phyloP scores from a whole-genome alignment of 768 basidiomycete species.

The Mycena amicta region DNA sequence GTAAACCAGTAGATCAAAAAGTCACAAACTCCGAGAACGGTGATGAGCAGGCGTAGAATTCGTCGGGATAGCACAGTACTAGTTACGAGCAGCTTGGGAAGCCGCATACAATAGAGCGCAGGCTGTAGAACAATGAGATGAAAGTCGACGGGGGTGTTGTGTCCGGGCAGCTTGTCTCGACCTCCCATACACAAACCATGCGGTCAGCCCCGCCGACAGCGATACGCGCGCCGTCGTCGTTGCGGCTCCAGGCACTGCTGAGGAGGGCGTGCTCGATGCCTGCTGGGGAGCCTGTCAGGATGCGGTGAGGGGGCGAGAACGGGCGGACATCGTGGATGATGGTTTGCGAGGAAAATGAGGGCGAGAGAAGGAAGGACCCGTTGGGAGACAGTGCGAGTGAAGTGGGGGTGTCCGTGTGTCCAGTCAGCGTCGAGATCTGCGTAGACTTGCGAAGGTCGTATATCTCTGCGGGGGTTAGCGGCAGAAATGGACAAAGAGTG shows the following conservation, averaged over 20 bases:
- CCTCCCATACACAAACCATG: no score
- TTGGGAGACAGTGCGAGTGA: conserved; percentile 92
- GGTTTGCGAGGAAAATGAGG: conserved; percentile 86
- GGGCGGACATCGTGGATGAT: conserved; percentile 93
- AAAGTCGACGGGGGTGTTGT: no score
- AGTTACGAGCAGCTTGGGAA: no score
- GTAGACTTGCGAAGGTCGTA: conserved; percentile 88
- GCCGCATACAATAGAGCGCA: no score
- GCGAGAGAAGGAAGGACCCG: conserved; percentile 84
- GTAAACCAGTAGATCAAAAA: no score
- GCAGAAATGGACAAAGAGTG: conserved; percentile 11
- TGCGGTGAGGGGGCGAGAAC: conserved; percentile 86
- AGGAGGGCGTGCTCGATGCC: conserved; percentile 91
- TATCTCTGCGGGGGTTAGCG: no score
- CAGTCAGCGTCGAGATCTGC: conserved; percentile 76
- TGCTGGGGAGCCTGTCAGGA: conserved; percentile 82
- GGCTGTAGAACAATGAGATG: no score
- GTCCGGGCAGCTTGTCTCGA: no score
- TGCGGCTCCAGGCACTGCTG: conserved; percentile 85
- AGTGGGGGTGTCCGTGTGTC: conserved; percentile 91
- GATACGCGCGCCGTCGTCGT: conserved; percentile 78
- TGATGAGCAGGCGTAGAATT: no score
- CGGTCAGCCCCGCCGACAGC: conserved; percentile 91
- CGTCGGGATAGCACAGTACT: no score
- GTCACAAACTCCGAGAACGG: no score